Evolutionary conservation across 164 flowering plant species (phyloP).

Genomic region (Amborella trichopoda): DNA sequence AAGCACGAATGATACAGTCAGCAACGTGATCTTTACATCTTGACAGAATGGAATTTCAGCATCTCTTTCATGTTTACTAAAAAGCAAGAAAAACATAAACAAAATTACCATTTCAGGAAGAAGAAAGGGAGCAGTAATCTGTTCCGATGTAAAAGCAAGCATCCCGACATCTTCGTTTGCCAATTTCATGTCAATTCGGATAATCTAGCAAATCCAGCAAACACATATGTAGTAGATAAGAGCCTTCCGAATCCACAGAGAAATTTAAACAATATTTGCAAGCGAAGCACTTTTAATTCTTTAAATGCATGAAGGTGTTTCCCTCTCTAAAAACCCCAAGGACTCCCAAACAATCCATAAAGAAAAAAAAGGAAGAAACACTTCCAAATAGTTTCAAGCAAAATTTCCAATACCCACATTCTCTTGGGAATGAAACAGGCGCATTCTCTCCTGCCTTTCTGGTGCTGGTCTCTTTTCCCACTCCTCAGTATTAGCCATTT

Average conservation of each 20-base stretch:
- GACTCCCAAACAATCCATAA: background rate
- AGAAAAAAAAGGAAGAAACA: background rate
- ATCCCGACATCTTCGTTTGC: slow-evolving; percentile 96
- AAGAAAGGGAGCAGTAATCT: slow-evolving; percentile 85
- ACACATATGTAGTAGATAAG: background rate
- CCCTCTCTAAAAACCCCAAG: too few relatives aligned
- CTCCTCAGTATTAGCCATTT: slow-evolving; percentile 82
- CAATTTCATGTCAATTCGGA: slow-evolving; percentile 92
- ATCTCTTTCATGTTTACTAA: too few relatives aligned
- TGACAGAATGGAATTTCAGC: too few relatives aligned
- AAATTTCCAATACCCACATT: slow-evolving; percentile 44
- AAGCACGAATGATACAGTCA: too few relatives aligned
- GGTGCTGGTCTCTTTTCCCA: slow-evolving; percentile 93
- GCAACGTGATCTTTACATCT: too few relatives aligned
- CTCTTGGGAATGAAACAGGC: slow-evolving; percentile 83
- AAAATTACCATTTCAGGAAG: slow-evolving; percentile 95
- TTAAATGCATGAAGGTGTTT: too few relatives aligned
- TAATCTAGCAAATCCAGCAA: slow-evolving; percentile 39
- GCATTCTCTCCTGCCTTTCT: slow-evolving; percentile 97
- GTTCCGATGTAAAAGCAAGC: slow-evolving; percentile 92
- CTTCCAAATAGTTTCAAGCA: background rate
- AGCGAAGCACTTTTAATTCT: background rate
- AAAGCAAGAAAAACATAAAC: too few relatives aligned
- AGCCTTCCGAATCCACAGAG: background rate
- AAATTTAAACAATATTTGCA: background rate